Conservation (phyloP, 129 eudicot species). For the Flaveria brownii region DNA sequence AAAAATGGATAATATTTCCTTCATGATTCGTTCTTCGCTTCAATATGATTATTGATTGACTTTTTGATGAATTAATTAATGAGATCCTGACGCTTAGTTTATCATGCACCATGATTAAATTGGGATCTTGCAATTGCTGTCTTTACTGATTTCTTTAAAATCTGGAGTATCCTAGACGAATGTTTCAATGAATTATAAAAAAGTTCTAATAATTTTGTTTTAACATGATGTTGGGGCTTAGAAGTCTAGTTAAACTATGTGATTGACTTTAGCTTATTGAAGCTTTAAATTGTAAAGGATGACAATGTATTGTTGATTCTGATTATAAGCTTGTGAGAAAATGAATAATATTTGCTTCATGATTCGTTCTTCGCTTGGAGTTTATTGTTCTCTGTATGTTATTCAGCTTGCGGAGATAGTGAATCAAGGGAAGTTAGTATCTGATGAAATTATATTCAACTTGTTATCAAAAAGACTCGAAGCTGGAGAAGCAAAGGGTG, state of each 20-base stretch:
- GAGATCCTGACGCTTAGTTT: constrained; percentile 6
- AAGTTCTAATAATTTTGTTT: background rate
- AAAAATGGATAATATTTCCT: background rate
- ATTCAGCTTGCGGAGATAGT: constrained; percentile 84
- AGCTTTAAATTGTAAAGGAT: background rate
- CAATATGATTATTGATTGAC: too few species aligned
- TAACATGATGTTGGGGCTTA: background rate
- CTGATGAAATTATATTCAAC: constrained; percentile 89
- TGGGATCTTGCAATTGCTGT: background rate
- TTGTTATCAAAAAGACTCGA: constrained; percentile 89
- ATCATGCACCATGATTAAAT: background rate
- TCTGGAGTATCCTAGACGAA: too few species aligned
- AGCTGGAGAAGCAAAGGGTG: constrained; percentile 85
- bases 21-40: background rate
- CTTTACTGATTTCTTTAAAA: background rate
- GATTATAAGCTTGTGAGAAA: background rate
- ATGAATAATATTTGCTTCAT: constrained; percentile 2
- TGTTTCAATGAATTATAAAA: background rate
- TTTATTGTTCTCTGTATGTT: constrained; percentile 8
- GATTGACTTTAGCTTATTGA: background rate
- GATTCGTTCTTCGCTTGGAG: background rate
- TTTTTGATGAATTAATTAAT: background rate
- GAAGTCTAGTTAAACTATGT: constrained; percentile 1
- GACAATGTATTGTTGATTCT: background rate
- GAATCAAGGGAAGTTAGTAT: constrained; percentile 89